Evolutionary conservation across 768 basidiomycete genomes (phyloP).

Genomic region (Amanita brunnescens): DNA sequence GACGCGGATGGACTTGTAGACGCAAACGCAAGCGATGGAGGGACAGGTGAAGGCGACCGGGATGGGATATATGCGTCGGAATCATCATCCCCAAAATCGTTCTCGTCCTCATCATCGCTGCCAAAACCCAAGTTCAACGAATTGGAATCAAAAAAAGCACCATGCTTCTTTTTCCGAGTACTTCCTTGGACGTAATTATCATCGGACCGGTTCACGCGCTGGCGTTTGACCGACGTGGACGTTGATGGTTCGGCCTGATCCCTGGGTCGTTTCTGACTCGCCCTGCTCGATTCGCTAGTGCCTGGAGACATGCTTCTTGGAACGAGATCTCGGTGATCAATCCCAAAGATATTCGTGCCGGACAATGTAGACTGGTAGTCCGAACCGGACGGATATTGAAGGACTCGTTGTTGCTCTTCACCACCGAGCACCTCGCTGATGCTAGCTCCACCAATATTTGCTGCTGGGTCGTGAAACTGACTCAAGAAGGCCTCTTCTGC

Average conservation of each 20-base stretch:
- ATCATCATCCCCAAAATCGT: conserved; percentile 14
- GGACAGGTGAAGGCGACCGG: conserved; percentile 16
- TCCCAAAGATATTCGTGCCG: neutral
- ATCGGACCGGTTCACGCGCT: neutral
- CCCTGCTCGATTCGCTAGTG: neutral
- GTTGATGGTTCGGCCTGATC: neutral
- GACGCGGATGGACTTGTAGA: conserved; percentile 5
- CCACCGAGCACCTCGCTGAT: neutral
- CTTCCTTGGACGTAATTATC: neutral
- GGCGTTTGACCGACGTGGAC: neutral
- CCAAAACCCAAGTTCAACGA: no score
- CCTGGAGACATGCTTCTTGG: neutral
- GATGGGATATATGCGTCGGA: conserved; percentile 23
- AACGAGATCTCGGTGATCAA: neutral
- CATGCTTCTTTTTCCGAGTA: neutral
- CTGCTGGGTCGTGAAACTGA: neutral
- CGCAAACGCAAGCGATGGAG: conserved; percentile 3
- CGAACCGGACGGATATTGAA: neutral
- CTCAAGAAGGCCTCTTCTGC: conserved; percentile 4
- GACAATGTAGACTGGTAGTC: neutral
- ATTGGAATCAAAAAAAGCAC: neutral
- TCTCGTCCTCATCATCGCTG: neutral
- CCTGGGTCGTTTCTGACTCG: neutral
- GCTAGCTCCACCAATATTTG: neutral
- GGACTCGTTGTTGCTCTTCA: neutral